phyloP scores from a whole-genome alignment of 2,329 filamentous ascomycete genomes.

The Venturia asperata region DNA sequence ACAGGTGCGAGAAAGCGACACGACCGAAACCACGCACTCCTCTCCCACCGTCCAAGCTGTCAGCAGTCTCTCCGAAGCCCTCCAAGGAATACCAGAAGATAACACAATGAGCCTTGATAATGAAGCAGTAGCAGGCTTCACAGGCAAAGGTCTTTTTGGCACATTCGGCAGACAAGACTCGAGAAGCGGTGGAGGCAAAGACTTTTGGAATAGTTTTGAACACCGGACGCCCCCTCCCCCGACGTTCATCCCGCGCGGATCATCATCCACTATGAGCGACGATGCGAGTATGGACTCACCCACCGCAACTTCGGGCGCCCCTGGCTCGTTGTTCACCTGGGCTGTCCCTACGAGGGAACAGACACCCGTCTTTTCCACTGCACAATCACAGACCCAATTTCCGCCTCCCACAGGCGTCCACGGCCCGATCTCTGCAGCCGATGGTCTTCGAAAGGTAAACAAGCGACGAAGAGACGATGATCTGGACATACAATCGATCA shows the following conservation, averaged over 20 bases:
- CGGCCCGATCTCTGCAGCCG: slow-evolving; percentile 33
- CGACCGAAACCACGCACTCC: slow-evolving; percentile 59
- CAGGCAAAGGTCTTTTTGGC: slow-evolving; percentile 44
- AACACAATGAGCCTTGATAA: slow-evolving; percentile 51
- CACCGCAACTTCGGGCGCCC: slow-evolving; percentile 26
- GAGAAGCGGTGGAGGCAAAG: slow-evolving; percentile 57
- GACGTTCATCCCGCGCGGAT: slow-evolving; percentile 45
- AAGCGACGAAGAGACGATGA: slow-evolving; percentile 89
- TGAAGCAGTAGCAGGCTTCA: slow-evolving; percentile 22
- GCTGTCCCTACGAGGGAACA: slow-evolving; percentile 11
- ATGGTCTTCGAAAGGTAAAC: slow-evolving; percentile 37
- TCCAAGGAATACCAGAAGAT: slow-evolving; percentile 66
- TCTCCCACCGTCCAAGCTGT: slow-evolving; percentile 60
- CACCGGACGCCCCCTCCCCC: slow-evolving; percentile 54
- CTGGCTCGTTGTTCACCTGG: slow-evolving; percentile 21
- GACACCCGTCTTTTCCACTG: background rate
- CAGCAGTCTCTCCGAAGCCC: slow-evolving; percentile 47
- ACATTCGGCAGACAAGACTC: slow-evolving; percentile 70
- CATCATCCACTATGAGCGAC: slow-evolving; percentile 50
- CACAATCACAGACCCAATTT: slow-evolving; percentile 13
- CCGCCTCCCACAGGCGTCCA: slow-evolving; percentile 22
- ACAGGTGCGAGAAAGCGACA: slow-evolving; percentile 86
- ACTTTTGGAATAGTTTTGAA: slow-evolving; percentile 76
- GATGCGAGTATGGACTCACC: slow-evolving; percentile 69
- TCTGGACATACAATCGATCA: slow-evolving; percentile 80